These are phyloP conservation scores for Cucumis melo DNA, from an alignment of 306 rosid genomes.

Conservation along the genomic window DNA sequence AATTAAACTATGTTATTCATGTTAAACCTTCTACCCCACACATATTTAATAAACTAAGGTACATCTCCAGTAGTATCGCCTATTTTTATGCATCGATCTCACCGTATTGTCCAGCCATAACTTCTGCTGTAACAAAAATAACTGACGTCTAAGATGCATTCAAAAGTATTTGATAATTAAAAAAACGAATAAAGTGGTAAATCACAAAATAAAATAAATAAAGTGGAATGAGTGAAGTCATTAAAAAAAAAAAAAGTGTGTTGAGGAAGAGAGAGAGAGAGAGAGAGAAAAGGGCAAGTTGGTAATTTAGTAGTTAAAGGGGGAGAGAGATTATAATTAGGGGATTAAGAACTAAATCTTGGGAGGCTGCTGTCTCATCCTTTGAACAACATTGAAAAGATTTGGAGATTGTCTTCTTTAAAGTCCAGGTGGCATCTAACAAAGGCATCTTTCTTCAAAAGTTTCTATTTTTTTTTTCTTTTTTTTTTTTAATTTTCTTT, in stretches of 20 bases:
- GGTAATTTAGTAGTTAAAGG: not conserved
- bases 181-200: too few relatives aligned
- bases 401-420: not conserved
- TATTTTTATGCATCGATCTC: too few relatives aligned
- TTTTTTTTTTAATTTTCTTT: too few relatives aligned
- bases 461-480: not conserved
- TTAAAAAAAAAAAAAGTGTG: not conserved
- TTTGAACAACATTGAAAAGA: not conserved
- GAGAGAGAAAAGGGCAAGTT: not conserved
- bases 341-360: not conserved
- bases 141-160: too few relatives aligned
- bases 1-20: too few relatives aligned
- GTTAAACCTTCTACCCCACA: too few relatives aligned
- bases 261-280: not conserved
- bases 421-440: slow-evolving; percentile 1
- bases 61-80: too few relatives aligned
- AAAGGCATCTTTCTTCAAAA: not conserved
- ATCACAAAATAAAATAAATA: too few relatives aligned
- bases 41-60: too few relatives aligned
- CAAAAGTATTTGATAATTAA: too few relatives aligned
- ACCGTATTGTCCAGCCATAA: too few relatives aligned
- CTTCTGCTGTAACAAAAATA: too few relatives aligned
- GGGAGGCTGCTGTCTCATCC: not conserved
- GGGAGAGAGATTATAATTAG: not conserved
- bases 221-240: not conserved